A percentile compares a stretch with the other conserved stretches of the same genome.
phyloP scores from a whole-genome alignment of 352 stramenopile species.

The Pythium vanterpoolii region DNA sequence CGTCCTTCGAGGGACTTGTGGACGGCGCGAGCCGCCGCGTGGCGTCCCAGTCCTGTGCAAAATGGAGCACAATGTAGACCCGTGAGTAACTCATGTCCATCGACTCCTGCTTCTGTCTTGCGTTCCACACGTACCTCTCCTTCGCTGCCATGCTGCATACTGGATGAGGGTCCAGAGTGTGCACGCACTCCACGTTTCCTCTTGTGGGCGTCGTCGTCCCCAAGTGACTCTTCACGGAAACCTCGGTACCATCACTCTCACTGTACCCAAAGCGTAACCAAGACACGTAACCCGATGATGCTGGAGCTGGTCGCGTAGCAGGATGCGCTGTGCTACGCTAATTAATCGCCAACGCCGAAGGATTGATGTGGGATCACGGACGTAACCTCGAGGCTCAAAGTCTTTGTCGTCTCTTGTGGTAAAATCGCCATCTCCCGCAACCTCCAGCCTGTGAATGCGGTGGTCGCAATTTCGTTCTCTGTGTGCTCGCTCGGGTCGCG shows the following conservation, averaged over 20 bases:
- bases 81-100: neutral
- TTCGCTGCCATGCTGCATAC: conserved; percentile 8
- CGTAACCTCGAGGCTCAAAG: no score
- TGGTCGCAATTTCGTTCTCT: no score
- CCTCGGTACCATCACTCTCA: conserved; percentile 17
- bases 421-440: no score
- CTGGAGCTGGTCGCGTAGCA: neutral
- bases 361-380: no score
- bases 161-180: neutral
- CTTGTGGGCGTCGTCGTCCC: neutral
- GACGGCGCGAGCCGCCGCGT: conserved; percentile 26
- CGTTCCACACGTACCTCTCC: conserved; percentile 8
- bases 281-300: neutral
- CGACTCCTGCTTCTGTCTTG: neutral
- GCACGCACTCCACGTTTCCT: no score
- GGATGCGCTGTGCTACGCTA: no score
- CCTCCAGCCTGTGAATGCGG: no score
- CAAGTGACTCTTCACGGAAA: conserved; percentile 15
- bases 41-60: conserved; percentile 2
- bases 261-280: neutral
- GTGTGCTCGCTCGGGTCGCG: no score
- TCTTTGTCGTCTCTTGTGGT: no score
- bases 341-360: no score
- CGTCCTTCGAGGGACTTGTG: conserved; percentile 30
- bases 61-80: neutral